Base-by-base conservation (phyloP, 2,329 filamentous ascomycete species). In the Elsinoe batatas region DNA sequence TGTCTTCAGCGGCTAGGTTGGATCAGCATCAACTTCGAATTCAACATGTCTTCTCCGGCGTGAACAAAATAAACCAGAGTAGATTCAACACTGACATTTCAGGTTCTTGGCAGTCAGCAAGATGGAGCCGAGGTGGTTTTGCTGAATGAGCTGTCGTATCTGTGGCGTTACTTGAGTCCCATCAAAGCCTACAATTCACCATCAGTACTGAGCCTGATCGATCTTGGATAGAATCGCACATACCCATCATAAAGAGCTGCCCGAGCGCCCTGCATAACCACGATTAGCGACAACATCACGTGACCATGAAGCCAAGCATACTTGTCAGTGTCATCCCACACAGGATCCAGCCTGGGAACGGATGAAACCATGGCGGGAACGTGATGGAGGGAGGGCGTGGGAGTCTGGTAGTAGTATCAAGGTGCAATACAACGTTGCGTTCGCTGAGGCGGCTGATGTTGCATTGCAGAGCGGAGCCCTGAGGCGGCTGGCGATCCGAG, bases 61-160 rank as follows among this genome's bases (percentile, higher is more conserved):
- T 33, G 18, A 50, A 2, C 10, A 10, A n/a, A 10, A 18, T 6
- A 32, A 35, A 18, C 18, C 11, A 22, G 42, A 17, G 20, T 36
- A 20, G 38, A 49, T n/a, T 57, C 44, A 42, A 43, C 4, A 65
- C 77, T 69, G 71, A 91, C 88, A 88, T 77, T 88, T 89, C 54
- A 91, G 75, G 62, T 93, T 93, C 74, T 91, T 91, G 59, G 87
- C 87, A 37, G 87, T 91, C 59, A 93, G 73, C 58, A 90, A 76
- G 65, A 97, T 87, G 53, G 89, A 93, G 56, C 93, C 93, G 47
- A 98, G 78, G 68, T 97, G 87, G 68, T 91, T 83, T 62, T 88
- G 80, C 68, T 88, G 83, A 65, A 95, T 93, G 62, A 91, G 79
- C 63, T 81, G 84, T 61, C 81, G 82, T 67, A 93, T 90, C 70